Percentiles rank a stretch among this genome's conserved stretches.
These are phyloP conservation scores for Oropetium thomaeum DNA, from an alignment of 176 grass and related monocot species.

Conservation along the genomic window DNA sequence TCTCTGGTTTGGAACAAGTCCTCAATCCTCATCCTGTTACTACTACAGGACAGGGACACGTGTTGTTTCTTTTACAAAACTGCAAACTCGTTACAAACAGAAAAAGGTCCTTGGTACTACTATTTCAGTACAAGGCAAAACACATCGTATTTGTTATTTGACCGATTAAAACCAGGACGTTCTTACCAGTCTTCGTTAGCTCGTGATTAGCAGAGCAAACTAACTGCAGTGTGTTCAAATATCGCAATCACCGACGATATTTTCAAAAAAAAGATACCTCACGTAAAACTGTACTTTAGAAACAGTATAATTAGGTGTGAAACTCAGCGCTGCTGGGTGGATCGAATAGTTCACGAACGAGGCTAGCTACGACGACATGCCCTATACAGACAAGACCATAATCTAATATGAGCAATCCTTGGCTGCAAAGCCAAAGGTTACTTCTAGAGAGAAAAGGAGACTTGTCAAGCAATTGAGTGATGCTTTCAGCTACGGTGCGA, in stretches of 20 bases:
- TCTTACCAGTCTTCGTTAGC: neutral
- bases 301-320: neutral
- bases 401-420: conserved; percentile 30
- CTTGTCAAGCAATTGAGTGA: conserved; percentile 32
- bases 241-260: neutral
- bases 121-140: neutral
- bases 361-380: neutral
- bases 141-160: neutral
- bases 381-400: neutral
- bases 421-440: conserved; percentile 26
- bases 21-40: neutral
- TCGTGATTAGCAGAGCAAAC: neutral
- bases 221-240: neutral
- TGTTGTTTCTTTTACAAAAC: neutral
- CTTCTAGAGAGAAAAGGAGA: conserved; percentile 19
- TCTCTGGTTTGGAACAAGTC: neutral
- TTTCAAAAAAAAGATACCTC: neutral
- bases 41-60: neutral
- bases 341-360: neutral
- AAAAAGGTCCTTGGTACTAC: neutral
- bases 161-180: neutral
- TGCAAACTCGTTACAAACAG: neutral
- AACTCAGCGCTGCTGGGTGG: neutral
- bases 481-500: neutral
- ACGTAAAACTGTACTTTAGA: neutral